A percentile compares a stretch with the other conserved stretches of the same genome.
Conservation (phyloP, 1,284 basidiomycete species). For the Cerrena zonata region DNA sequence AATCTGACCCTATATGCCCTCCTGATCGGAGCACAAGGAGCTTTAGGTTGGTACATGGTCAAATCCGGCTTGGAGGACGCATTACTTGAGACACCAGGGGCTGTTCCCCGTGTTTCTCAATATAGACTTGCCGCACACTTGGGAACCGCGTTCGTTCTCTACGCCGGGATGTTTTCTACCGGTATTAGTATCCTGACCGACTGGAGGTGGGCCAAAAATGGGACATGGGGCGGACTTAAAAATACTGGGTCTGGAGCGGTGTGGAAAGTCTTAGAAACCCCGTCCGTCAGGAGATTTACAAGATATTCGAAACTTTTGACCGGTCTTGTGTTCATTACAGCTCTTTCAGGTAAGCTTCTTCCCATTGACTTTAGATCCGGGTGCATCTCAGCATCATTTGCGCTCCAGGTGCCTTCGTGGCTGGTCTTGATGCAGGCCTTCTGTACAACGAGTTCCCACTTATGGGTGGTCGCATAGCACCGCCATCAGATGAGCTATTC, state of each 20-base stretch:
- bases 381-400: slow-evolving; percentile 5
- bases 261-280: slow-evolving; percentile 55
- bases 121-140: slow-evolving; percentile 95
- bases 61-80: slow-evolving; percentile 88
- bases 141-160: slow-evolving; percentile 84
- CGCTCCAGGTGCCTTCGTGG: slow-evolving; percentile 85
- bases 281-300: slow-evolving; percentile 55
- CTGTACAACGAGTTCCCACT: slow-evolving; percentile 97
- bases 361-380: slow-evolving; percentile 3
- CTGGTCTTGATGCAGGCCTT: slow-evolving; percentile 93
- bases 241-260: slow-evolving; percentile 30
- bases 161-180: slow-evolving; percentile 84
- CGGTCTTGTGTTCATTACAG: slow-evolving; percentile 82
- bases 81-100: slow-evolving; percentile 74
- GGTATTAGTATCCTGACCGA: slow-evolving; percentile 80
- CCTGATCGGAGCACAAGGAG: slow-evolving; percentile 86
- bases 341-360: slow-evolving; percentile 66
- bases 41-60: slow-evolving; percentile 99
- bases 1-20: slow-evolving; percentile 69
- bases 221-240: slow-evolving; percentile 35
- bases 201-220: slow-evolving; percentile 61
- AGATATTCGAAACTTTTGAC: slow-evolving; percentile 57
- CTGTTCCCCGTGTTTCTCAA: slow-evolving; percentile 90
- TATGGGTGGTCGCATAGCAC: slow-evolving; percentile 87
- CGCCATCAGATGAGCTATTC: slow-evolving; percentile 82